Conservation (phyloP, 1,284 basidiomycete genomes). For the Cutaneotrichosporon spelunceum region DNA sequence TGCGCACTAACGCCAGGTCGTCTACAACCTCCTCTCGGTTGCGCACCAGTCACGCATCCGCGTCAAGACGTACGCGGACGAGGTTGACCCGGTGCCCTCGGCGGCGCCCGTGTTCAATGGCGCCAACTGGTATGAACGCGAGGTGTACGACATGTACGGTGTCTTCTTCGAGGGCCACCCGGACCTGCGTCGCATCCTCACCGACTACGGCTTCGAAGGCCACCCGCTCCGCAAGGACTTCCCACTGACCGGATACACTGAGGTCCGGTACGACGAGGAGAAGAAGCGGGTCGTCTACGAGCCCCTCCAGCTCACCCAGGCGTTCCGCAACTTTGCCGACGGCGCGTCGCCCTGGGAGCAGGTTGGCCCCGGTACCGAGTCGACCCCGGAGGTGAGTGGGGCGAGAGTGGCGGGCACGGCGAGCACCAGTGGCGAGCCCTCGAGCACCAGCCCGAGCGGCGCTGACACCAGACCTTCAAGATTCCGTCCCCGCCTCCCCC, state of each 20-base stretch:
- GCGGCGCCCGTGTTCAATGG: slow-evolving; percentile 75
- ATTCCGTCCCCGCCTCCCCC: slow-evolving; percentile 50
- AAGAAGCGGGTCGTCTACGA: slow-evolving; percentile 98
- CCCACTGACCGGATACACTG: slow-evolving; percentile 93
- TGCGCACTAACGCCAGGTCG: slow-evolving; percentile 59
- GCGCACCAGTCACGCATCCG: slow-evolving; percentile 72
- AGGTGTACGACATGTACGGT: slow-evolving; percentile 97
- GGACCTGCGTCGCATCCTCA: slow-evolving; percentile 95
- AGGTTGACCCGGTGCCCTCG: slow-evolving; percentile 91
- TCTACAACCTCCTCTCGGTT: slow-evolving; percentile 90
- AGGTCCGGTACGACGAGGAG: slow-evolving; percentile 97
- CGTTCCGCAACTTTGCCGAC: slow-evolving; percentile 95
- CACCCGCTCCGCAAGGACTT: slow-evolving; percentile 98
- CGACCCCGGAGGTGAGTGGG: slow-evolving; percentile 35
- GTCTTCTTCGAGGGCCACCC: slow-evolving; percentile 97
- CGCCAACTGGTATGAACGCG: slow-evolving; percentile 96
- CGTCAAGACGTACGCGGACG: slow-evolving; percentile 97
- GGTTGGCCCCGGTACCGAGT: slow-evolving; percentile 69
- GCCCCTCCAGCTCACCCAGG: slow-evolving; percentile 94
- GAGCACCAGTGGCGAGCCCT: too few species aligned
- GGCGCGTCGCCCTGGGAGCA: slow-evolving; percentile 92
- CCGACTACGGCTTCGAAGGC: slow-evolving; percentile 98
- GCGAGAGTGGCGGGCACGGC: neutral
- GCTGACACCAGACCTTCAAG: slow-evolving; percentile 44
- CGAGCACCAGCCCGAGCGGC: too few species aligned